Evolutionary conservation across 2,329 filamentous ascomycete species (phyloP).

Genomic region (Biscogniauxia marginata): DNA sequence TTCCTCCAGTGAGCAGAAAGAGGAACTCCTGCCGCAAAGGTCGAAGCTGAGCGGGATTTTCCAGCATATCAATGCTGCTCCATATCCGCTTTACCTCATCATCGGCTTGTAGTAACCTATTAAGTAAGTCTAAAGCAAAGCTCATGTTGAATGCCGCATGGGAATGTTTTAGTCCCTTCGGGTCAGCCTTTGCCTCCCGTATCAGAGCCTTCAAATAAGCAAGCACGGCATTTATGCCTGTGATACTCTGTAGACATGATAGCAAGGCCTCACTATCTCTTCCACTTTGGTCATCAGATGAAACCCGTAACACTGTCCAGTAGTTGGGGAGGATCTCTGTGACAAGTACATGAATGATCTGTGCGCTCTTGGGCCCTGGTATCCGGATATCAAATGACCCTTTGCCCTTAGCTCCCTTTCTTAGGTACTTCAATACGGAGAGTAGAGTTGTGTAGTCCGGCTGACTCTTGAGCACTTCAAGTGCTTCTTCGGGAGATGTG

Average conservation of each 20-base stretch:
- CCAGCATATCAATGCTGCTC: constrained; percentile 14
- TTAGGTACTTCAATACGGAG: constrained; percentile 52
- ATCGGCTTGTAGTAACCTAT: constrained; percentile 40
- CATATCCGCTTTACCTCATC: constrained; percentile 26
- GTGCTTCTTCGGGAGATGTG: constrained; percentile 46
- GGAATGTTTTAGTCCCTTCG: constrained; percentile 38
- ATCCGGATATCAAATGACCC: constrained; percentile 54
- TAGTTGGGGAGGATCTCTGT: constrained; percentile 77
- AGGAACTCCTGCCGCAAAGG: constrained; percentile 44
- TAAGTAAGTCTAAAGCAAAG: constrained; percentile 45
- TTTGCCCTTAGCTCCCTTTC: constrained; percentile 26
- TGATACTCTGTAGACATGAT: constrained; percentile 67
- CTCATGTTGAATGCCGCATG: constrained; percentile 44
- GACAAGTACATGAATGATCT: constrained; percentile 73
- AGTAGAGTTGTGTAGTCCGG: constrained; percentile 60
- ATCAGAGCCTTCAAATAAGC: constrained; percentile 65
- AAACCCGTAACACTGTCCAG: constrained; percentile 64
- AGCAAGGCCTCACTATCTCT: constrained; percentile 53
- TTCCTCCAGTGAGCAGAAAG: constrained; percentile 47
- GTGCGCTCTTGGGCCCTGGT: constrained; percentile 67
- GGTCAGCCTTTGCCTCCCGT: constrained; percentile 44
- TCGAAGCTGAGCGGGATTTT: constrained; percentile 26
- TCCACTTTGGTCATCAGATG: constrained; percentile 28
- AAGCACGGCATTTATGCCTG: constrained; percentile 75
- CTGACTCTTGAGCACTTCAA: constrained; percentile 61